Evolutionary conservation across 2,329 filamentous ascomycete genomes (phyloP), one percentile per base, ranked within the genome.

Genomic region (Westerdykella aurantiaca): DNA sequence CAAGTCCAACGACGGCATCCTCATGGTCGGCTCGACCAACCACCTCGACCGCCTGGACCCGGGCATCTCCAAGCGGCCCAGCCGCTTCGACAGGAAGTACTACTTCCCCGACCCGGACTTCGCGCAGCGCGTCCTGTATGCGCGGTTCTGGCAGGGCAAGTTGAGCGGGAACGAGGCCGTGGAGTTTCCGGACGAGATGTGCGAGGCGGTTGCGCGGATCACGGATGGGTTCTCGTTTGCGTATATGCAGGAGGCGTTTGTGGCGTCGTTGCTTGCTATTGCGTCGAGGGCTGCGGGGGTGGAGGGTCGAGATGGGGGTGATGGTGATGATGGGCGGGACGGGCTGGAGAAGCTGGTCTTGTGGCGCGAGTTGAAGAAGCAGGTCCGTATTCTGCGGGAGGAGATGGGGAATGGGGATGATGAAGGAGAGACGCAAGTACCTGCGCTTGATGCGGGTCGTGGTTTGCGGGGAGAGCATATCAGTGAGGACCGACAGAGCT

Each of bases 11-110:
- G 80, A 86, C 50, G 83, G 83, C 10, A 85, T 86, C 41, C 76
- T 86, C 53, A 83, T 87, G 68, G 73, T 85, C 22, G 81, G 78
- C 23, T 80, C 76, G 42, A 85, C 82, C 0, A 85, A 85, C 55
- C 71, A 75, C 51, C 71, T 86, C 5, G 82, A 86, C 31, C 72
- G 75, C 1, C 67, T 87, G 5, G 83, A 86, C 50, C 82, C 82
- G 0, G 82, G 82, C 16, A 83, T 75, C 38, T 56, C 66, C 12
- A 74, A 74, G 60, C 66, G 72, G 0, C 72, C 72, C 2, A 66
- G 58, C 18, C 61, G 72, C 5, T 75, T 75, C 47, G 72, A 75
- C 43, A 55, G 72, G 22, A 74, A 74, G 46, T 74, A 72, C 56
- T 64, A 67, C 44, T 75, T 72, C 50, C 56, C 65, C 1, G 56